Evolutionary conservation across 2,329 filamentous ascomycete genomes (phyloP).

Genomic region (Fusarium metavorans): DNA sequence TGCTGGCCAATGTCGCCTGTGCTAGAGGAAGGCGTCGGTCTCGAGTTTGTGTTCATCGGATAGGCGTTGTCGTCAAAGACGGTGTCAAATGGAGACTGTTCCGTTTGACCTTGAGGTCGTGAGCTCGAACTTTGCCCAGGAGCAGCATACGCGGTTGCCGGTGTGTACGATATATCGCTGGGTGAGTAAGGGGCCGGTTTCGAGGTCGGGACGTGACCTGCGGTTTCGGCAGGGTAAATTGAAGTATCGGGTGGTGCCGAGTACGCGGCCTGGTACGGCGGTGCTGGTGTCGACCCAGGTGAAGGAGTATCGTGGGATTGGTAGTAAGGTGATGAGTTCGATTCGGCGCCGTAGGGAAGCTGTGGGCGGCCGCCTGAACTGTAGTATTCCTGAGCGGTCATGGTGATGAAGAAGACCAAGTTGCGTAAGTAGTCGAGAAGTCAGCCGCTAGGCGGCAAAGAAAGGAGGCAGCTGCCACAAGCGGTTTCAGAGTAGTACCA

Average conservation of each 20-base stretch:
- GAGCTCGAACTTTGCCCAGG: slow-evolving; percentile 41
- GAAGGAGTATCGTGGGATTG: slow-evolving; percentile 57
- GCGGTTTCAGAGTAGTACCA: slow-evolving; percentile 23
- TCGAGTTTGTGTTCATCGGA: slow-evolving; percentile 63
- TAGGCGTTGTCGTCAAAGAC: slow-evolving; percentile 78
- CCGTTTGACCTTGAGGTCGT: slow-evolving; percentile 46
- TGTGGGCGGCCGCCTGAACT: slow-evolving; percentile 55
- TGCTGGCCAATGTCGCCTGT: slow-evolving; percentile 54
- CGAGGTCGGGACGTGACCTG: slow-evolving; percentile 28
- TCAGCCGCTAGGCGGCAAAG: slow-evolving; percentile 37
- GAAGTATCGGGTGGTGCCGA: slow-evolving; percentile 31
- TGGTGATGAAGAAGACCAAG: slow-evolving; percentile 45
- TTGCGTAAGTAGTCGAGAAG: slow-evolving; percentile 17
- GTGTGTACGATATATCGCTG: slow-evolving; percentile 36
- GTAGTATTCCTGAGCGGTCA: slow-evolving; percentile 78
- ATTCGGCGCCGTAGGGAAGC: slow-evolving; percentile 50
- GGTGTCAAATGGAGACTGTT: slow-evolving; percentile 70
- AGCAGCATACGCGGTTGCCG: slow-evolving; percentile 41
- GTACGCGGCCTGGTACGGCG: slow-evolving; percentile 50
- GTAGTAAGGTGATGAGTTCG: slow-evolving; percentile 57
- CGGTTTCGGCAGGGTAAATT: slow-evolving; percentile 35
- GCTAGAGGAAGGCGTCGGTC: slow-evolving; percentile 48
- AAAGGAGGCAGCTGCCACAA: slow-evolving; percentile 31
- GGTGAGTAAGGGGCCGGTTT: slow-evolving; percentile 40
- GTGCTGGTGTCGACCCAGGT: slow-evolving; percentile 52